A percentile compares a stretch with the other conserved stretches of the same genome.
Conservation (phyloP, 2,329 filamentous ascomycete species). For the Aureobasidium sp. region DNA sequence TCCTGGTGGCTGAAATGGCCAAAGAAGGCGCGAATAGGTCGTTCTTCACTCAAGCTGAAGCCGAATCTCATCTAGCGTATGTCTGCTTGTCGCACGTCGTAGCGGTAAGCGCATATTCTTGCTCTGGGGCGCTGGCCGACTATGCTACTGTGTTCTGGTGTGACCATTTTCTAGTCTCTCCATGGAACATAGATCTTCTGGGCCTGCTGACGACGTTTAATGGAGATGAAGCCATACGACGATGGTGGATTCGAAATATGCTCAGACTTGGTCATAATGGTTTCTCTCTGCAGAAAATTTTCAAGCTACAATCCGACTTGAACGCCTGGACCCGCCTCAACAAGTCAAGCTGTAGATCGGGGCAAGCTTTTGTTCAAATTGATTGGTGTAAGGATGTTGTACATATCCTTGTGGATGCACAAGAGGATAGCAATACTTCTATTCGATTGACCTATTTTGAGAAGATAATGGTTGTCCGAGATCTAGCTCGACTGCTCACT, state of each 20-base stretch:
- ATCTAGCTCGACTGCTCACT: neutral
- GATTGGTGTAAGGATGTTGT: neutral
- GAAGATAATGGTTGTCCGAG: neutral
- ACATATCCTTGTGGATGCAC: neutral
- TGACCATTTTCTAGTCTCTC: neutral
- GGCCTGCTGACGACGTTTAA: neutral
- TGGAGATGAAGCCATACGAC: neutral
- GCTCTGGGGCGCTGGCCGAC: neutral
- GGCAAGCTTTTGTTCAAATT: neutral
- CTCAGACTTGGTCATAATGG: neutral
- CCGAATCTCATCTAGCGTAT: neutral
- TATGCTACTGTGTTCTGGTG: neutral
- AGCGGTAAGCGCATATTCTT: neutral
- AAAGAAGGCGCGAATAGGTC: neutral
- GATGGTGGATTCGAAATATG: neutral
- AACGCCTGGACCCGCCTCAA: neutral
- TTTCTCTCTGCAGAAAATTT: neutral
- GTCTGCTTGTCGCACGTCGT: neutral
- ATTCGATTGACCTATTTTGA: neutral
- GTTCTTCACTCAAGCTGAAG: neutral
- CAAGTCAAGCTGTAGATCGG: neutral
- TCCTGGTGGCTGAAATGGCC: neutral
- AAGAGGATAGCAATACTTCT: neutral
- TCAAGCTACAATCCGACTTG: neutral
- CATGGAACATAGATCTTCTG: neutral